phyloP scores from a whole-genome alignment of 305 asterid species.

The Fraxinus latifolia region DNA sequence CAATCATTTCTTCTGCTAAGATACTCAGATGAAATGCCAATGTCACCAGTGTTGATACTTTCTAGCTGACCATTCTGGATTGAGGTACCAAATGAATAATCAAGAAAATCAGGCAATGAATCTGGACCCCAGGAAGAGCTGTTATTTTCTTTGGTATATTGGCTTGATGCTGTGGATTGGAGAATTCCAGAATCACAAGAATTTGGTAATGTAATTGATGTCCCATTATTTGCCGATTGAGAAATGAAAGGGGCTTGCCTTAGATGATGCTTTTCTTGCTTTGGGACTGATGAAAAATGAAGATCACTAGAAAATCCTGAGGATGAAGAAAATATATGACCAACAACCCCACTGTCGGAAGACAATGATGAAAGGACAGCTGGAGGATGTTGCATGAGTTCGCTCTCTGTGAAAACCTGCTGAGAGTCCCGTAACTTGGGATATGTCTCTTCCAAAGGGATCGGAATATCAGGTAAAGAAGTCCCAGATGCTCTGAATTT shows the following conservation, averaged over 20 bases:
- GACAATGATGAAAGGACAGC: conserved; percentile 43
- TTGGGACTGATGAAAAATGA: conserved; percentile 59
- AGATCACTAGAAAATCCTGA: conserved; percentile 62
- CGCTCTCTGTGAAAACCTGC: conserved; percentile 36
- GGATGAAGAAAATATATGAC: conserved; percentile 64
- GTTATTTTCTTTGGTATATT: conserved; percentile 44
- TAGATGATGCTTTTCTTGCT: conserved; percentile 53
- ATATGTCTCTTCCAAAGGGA: conserved; percentile 45
- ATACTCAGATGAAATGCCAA: conserved; percentile 48
- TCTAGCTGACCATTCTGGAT: conserved; percentile 48
- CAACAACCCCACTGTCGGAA: conserved; percentile 58
- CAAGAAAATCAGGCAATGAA: conserved; percentile 62
- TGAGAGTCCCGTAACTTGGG: conserved; percentile 42
- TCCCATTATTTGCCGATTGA: conserved; percentile 54
- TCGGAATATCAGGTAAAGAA: conserved; percentile 54
- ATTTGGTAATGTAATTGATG: conserved; percentile 39
- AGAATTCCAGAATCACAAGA: conserved; percentile 51
- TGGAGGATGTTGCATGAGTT: conserved; percentile 40
- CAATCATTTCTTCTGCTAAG: conserved; percentile 53
- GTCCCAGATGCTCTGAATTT: conserved; percentile 55
- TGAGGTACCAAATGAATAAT: conserved; percentile 45
- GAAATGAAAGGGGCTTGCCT: conserved; percentile 61
- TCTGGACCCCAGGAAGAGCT: conserved; percentile 60
- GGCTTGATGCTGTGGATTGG: conserved; percentile 59
- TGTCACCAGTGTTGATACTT: conserved; percentile 32